Evolutionary conservation across 2,329 filamentous ascomycete genomes (phyloP), one percentile per base, ranked within the genome.

Genomic region (Huntiella omanensis): DNA sequence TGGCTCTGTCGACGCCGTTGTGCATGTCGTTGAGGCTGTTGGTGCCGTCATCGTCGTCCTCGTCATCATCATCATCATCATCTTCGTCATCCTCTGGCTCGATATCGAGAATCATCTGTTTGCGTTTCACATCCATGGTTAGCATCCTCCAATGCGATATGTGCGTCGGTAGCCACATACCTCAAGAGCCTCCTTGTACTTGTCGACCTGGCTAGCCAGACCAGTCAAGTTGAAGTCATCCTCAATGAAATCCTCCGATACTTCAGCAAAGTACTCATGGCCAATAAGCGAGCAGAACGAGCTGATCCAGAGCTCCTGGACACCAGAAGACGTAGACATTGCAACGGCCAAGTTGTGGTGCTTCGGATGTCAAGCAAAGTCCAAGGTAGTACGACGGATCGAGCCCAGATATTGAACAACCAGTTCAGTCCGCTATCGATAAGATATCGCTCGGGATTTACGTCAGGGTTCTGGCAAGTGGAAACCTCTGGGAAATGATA

Each of bases 181-280:
- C 69, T 98, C 91, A 52, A 98, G 67, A 10, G 91, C 91, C 65
- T 98, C 91, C 64, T 96, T 98, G 64, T 98, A 98, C 83, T 95
- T 94, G 53, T 85, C 81, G 45, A 98, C 91, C 65, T 96, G 88
- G 50, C 80, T 83, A 63, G 94, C 86, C 57, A 98, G 70, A 43
- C 91, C 91, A 1, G 91, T 98, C 53, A 98, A 70, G 64, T 98
- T 98, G 71, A 98, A 98, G 63, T 98, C 91, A 76, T 98, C 91
- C 63, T 98, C 91, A 59, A 98, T 96, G 57, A 98, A 98, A 58
- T 98, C 91, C 65, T 98, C 91, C 40, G 85, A 91, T 43, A 98
- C 88, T 67, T 98, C 91, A 52, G 91, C 91, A 63, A 98, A 98
- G 67, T 96, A 98, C 64, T 98, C 91, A 61, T 98, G 91, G 51